phyloP scores from a whole-genome alignment of 345 rosid species.

The Eutrema heterophyllum region DNA sequence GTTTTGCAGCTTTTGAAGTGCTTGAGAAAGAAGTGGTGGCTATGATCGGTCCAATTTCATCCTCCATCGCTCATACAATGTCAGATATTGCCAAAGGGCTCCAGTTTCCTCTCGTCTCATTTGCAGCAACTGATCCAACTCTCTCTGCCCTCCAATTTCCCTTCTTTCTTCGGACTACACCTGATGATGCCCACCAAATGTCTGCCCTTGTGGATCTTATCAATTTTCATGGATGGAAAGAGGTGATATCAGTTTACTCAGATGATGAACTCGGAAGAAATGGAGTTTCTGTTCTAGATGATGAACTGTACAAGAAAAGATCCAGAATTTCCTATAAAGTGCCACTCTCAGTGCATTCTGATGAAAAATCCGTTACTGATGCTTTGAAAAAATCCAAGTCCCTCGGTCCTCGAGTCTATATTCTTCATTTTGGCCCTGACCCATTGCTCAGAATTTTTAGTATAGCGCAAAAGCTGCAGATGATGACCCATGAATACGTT shows the following conservation, averaged over 20 bases:
- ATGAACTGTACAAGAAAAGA: slow-evolving; percentile 47
- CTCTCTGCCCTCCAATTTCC: slow-evolving; percentile 84
- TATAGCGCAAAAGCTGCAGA: slow-evolving; percentile 52
- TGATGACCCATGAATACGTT: slow-evolving; percentile 64
- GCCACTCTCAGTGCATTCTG: slow-evolving; percentile 41
- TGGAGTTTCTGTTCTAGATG: slow-evolving; percentile 53
- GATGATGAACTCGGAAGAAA: slow-evolving; percentile 87
- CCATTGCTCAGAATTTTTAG: slow-evolving; percentile 55
- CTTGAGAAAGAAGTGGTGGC: slow-evolving; percentile 63
- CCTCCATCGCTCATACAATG: slow-evolving; percentile 68
- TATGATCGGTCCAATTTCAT: slow-evolving; percentile 74
- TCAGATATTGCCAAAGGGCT: slow-evolving; percentile 58
- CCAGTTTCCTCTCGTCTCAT: slow-evolving; percentile 73
- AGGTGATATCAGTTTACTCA: slow-evolving; percentile 57
- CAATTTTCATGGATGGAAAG: slow-evolving; percentile 65
- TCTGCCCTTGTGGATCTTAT: slow-evolving; percentile 66
- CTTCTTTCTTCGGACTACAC: slow-evolving; percentile 66
- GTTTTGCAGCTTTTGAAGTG: slow-evolving; percentile 57
- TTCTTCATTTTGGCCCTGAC: slow-evolving; percentile 70
- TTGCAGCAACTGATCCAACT: slow-evolving; percentile 87
- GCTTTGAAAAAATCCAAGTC: slow-evolving; percentile 47
- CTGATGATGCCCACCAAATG: slow-evolving; percentile 75
- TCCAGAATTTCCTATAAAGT: slow-evolving; percentile 50
- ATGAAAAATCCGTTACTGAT: slow-evolving; percentile 33
- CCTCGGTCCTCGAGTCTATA: slow-evolving; percentile 65